These are phyloP conservation scores for Pseudocercospora ulei DNA, from an alignment of 2,329 filamentous ascomycete genomes.

Conservation along the genomic window DNA sequence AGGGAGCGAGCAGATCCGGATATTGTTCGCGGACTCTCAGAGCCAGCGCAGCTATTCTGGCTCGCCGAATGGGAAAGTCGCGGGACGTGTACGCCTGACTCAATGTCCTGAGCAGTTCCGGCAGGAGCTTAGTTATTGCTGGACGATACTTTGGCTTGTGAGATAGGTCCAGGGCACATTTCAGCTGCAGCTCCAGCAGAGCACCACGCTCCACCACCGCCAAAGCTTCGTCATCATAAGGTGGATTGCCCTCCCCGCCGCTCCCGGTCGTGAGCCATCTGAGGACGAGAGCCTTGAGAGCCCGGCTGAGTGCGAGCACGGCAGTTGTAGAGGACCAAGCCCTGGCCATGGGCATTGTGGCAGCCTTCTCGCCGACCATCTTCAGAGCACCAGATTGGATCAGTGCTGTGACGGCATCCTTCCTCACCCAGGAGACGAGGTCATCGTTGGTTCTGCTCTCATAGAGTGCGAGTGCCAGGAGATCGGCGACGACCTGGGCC, in stretches of 20 bases:
- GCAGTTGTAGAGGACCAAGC: constrained; percentile 22
- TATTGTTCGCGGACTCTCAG: constrained; percentile 24
- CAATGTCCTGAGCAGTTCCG: constrained; percentile 20
- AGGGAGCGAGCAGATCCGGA: constrained; percentile 20
- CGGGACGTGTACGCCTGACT: constrained; percentile 19
- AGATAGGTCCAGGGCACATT: constrained; percentile 21
- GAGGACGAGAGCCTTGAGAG: constrained; percentile 22
- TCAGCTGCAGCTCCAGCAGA: constrained; percentile 40
- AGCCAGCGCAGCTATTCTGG: constrained; percentile 22
- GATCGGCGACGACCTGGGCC: constrained; percentile 11
- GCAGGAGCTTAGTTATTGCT: constrained; percentile 17
- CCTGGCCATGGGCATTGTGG: constrained; percentile 38
- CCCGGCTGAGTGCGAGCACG: constrained; percentile 21
- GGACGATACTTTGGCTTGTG: constrained; percentile 21
- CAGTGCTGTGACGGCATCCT: constrained; percentile 53
- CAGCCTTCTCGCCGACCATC: constrained; percentile 45
- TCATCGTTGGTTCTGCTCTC: constrained; percentile 20
- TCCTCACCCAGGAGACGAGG: constrained; percentile 36
- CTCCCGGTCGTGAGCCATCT: constrained; percentile 12
- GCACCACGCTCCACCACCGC: constrained; percentile 31
- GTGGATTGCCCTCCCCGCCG: constrained; percentile 19
- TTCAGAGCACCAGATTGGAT: constrained; percentile 50
- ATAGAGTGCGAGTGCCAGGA: constrained; percentile 22
- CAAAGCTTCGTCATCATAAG: constrained; percentile 33
- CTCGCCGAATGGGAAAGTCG: constrained; percentile 29